Conservation (phyloP, 164 flowering plant genomes). For the Stephania yunnanensis region DNA sequence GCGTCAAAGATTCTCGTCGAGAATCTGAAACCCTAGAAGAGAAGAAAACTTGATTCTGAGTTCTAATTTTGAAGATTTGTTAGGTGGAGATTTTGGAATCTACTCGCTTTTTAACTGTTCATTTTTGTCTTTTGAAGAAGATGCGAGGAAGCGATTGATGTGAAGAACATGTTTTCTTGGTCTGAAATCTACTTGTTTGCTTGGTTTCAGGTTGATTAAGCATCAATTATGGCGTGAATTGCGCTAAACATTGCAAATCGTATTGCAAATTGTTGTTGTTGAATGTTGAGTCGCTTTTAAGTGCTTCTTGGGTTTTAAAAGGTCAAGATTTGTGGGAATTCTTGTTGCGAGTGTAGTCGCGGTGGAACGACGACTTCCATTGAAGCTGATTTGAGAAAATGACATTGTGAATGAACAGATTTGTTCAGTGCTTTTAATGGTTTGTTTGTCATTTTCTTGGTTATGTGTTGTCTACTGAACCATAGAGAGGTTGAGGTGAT, state of each 20-base stretch:
- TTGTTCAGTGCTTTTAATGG: background rate
- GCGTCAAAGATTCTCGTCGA: background rate
- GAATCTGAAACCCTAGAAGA: background rate
- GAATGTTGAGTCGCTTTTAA: background rate
- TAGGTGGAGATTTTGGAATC: background rate
- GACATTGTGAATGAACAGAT: background rate
- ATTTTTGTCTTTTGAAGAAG: background rate
- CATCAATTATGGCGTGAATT: background rate
- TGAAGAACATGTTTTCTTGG: background rate
- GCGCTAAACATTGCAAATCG: background rate
- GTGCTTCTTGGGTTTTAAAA: background rate
- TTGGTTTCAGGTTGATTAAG: slow-evolving; percentile 2
- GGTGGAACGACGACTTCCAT: slow-evolving; percentile 1
- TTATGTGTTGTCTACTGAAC: background rate
- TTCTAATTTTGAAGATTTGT: background rate
- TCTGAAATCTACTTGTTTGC: background rate
- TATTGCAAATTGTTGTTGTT: background rate
- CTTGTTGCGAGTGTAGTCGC: background rate
- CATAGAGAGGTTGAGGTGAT: background rate
- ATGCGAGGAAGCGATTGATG: background rate
- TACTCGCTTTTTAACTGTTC: too few species aligned
- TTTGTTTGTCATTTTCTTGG: background rate
- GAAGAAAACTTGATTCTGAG: background rate
- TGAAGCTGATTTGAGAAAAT: slow-evolving; percentile 12
- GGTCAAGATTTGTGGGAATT: background rate